These are phyloP conservation scores for Pestalotiopsis sp. DNA, from an alignment of 2,329 filamentous ascomycete genomes.

Conservation along the genomic window DNA sequence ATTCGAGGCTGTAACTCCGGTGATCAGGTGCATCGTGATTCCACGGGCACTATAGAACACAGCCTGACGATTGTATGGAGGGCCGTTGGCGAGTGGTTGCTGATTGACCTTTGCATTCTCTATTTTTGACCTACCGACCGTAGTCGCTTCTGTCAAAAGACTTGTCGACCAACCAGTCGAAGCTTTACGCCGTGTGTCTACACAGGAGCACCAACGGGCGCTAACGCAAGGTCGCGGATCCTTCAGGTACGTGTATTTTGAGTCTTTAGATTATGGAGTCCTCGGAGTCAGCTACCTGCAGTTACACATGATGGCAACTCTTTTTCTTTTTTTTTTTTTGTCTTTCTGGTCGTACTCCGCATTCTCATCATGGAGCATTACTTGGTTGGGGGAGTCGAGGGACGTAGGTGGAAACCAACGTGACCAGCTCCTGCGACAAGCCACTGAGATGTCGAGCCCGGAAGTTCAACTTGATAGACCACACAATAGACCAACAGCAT, in stretches of 20 bases:
- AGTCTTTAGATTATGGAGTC: too few species aligned
- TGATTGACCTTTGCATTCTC: background rate
- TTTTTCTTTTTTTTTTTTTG: too few species aligned
- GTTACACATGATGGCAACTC: too few species aligned
- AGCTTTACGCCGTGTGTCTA: background rate
- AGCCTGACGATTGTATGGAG: background rate
- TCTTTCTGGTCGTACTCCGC: too few species aligned
- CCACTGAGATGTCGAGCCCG: too few species aligned
- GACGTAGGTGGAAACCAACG: too few species aligned
- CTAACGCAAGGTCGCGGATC: background rate
- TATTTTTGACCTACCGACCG: background rate
- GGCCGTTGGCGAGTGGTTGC: background rate
- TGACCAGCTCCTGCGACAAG: too few species aligned
- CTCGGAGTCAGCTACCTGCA: too few species aligned
- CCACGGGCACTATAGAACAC: background rate
- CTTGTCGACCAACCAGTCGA: background rate
- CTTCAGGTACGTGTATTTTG: background rate
- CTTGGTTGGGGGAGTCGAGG: too few species aligned
- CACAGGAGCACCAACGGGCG: background rate
- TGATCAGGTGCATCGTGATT: background rate
- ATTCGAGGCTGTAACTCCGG: background rate
- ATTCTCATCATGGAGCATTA: too few species aligned
- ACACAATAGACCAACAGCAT: too few species aligned
- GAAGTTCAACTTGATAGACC: too few species aligned
- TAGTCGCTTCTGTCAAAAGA: background rate